Evolutionary conservation across 176 grass and related monocot genomes (phyloP).

Genomic region (Triticum dicoccoides): DNA sequence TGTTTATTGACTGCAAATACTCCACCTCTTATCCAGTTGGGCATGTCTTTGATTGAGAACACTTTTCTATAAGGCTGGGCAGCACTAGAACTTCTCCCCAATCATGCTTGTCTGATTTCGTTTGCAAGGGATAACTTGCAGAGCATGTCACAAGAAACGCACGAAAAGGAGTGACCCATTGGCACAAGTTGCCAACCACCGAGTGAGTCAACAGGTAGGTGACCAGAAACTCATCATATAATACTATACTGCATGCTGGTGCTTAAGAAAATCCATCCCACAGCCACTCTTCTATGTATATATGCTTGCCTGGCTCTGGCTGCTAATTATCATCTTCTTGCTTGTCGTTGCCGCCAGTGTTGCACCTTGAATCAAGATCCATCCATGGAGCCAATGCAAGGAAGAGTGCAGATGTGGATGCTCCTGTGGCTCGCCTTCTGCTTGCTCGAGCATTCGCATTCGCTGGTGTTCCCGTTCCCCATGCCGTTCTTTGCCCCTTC

Average conservation of each 20-base stretch:
- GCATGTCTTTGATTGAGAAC: background rate
- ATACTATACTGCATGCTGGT: constrained; percentile 12
- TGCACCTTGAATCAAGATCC: background rate
- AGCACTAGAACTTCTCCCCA: background rate
- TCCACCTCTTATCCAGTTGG: background rate
- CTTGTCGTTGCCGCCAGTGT: background rate
- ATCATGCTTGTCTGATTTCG: background rate
- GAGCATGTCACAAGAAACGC: background rate
- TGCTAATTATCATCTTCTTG: background rate
- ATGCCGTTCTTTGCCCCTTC: constrained; percentile 24
- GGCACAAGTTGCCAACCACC: background rate
- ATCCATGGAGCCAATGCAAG: constrained; percentile 1
- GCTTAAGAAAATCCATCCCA: background rate
- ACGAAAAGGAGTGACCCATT: background rate
- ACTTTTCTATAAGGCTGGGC: background rate
- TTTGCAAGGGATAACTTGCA: constrained; percentile 22
- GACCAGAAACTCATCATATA: constrained; percentile 15
- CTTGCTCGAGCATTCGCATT: background rate
- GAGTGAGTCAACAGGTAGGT: constrained; percentile 26
- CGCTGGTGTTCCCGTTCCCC: constrained; percentile 32
- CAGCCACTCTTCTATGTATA: background rate
- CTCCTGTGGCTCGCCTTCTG: constrained; percentile 20
- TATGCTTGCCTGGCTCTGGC: background rate
- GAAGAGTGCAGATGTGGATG: background rate
- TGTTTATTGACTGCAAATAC: background rate